Evolutionary conservation across 306 rosid species (phyloP), one percentile per base, ranked within the genome.

Genomic region (Vigna nakashimae): DNA sequence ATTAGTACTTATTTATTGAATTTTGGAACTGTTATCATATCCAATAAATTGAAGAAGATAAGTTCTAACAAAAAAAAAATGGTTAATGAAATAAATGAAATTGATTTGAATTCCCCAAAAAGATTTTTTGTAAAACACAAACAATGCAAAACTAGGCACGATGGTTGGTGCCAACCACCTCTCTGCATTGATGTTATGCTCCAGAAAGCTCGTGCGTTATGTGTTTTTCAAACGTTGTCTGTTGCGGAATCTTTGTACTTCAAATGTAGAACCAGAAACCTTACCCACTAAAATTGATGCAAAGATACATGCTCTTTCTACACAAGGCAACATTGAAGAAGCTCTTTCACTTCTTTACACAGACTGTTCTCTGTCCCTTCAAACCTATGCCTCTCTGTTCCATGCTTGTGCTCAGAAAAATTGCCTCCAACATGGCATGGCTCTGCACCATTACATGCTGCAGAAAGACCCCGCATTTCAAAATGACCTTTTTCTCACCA

Each of bases 361-460:
- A 45, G 74, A 81, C 18, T 65, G 81, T 43, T 80, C 87, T 66
- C 76, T 78, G 52, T 80, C 91, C 84, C 71, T 40, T 73, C 92
- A 86, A 82, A 83, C 84, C 76, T 92, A 87, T 76, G 97, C 91
- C 30, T 63, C 86, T 77, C 82, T 92, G 14, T 89, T 92, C 77
- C 93, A 92, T 65, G 92, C 85, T 4, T 94, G 97, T 72, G 90
- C 95, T 24, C 83, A 87, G 73, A 90, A 85, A 65, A 69, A 71
- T 18, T 74, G 32, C 80, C 80, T 92, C 74, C 88, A 78, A 38
- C 89, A 88, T 77, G 98, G 97, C 78, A 42, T 79, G 34, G 82
- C 80, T 51, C 62, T 94, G 82, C 97, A 94, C 84, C 85, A 71
- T 32, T 86, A 78, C 88, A 71, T 94, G 87, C 67, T 86, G 59